Base-by-base conservation (phyloP, 1,284 basidiomycete genomes). In the Pseudozyma hubeiensis region DNA sequence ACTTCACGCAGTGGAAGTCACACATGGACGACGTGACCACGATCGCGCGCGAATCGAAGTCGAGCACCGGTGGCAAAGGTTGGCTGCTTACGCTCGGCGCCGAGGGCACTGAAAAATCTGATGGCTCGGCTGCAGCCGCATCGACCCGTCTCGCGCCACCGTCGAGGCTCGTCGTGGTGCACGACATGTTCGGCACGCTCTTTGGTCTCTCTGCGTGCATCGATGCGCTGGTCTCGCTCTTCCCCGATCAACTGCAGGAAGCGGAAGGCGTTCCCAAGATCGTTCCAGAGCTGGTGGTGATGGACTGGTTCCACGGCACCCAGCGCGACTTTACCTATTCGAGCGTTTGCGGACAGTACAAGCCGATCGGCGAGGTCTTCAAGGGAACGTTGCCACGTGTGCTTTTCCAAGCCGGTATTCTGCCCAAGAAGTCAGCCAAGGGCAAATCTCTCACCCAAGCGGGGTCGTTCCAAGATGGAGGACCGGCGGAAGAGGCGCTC, bases 151-250 rank as follows among this genome's bases (percentile, higher is more conserved):
- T 53, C 2, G 47, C 34, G 19, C 71, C 66, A 37, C 56, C 63
- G 4, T 57, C 49, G 5, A 59, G 67, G 19, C 52, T 79, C 2
- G 69, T 79, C 37, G 59, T 81, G 9, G 79, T 81, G 1, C 79
- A 81, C 59, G 79, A 81, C 58, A 78, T 81, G 60, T 76, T 81
- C 30, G 79, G 79, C 19, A 81, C 79, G 10, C 72, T 80, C 10
- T 81, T 81, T 34, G 49, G 62, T 4, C 68, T 81, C 24, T 39
- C 37, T 10, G 66, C 62, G 1, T 79, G 76, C 9, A 78, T 73
- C 16, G 63, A 65, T 14, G 74, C 64, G 39, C 68, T 81, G 5
- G 37, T 43, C 2, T 61, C 61, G 31, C 62, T 77, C 4, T 79
- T 79, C 45, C 50, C 63, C 3, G 60, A 66, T 7, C 78, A 79